phyloP scores from a whole-genome alignment of 2,329 filamentous ascomycete species.

The Beauveria sp. region DNA sequence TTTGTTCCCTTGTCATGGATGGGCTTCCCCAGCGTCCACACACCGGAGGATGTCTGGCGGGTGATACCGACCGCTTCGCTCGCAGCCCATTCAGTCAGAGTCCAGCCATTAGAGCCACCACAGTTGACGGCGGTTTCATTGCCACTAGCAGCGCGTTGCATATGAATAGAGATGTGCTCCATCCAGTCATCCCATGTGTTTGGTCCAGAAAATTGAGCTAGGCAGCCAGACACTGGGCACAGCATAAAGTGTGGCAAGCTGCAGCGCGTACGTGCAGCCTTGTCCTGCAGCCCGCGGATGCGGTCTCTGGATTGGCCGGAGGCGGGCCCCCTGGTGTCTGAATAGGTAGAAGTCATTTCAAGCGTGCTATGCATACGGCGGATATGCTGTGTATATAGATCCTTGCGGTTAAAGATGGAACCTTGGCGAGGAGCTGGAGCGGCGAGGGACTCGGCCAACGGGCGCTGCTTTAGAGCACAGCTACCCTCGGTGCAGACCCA shows the following conservation, averaged over 20 bases:
- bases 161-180: conserved; percentile 79
- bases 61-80: conserved; percentile 30
- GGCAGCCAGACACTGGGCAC: conserved; percentile 59
- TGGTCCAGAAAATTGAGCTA: conserved; percentile 47
- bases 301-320: conserved; percentile 39
- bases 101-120: conserved; percentile 29
- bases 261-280: conserved; percentile 54
- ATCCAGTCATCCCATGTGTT: conserved; percentile 73
- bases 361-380: conserved; percentile 71
- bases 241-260: conserved; percentile 49
- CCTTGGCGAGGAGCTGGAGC: conserved; percentile 39
- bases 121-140: conserved; percentile 25
- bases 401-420: conserved; percentile 75
- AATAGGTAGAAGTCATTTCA: conserved; percentile 6
- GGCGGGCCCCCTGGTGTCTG: not conserved
- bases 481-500: conserved; percentile 47
- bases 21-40: not conserved
- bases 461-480: conserved; percentile 33
- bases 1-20: not conserved
- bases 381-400: conserved; percentile 83
- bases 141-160: conserved; percentile 44
- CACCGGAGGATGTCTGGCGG: not conserved
- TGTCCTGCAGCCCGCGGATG: conserved; percentile 48
- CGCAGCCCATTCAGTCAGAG: conserved; percentile 33
- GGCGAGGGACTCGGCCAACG: conserved; percentile 4